Base-by-base conservation (phyloP, 345 rosid species). In the Eucalyptus caleyi region DNA sequence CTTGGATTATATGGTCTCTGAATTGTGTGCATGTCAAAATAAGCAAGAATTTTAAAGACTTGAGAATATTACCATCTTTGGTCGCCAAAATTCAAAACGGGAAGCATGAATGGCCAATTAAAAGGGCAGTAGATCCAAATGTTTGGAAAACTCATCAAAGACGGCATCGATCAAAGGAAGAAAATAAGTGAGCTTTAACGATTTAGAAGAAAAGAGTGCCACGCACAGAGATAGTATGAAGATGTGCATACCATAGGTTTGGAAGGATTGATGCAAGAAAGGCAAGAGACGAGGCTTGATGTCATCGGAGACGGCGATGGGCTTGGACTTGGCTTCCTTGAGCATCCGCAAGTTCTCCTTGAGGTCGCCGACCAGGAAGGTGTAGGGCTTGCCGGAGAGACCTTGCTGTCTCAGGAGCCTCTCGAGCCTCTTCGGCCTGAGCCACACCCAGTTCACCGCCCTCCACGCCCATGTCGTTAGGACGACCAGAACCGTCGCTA, bases 371-470 rank as follows among this genome's bases (percentile, higher is more conserved):
- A 77, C 56, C 18, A 89, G 89, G 12, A 72, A 89, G 65, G 82
- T 26, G 86, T 86, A 89, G 53, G 90, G 47, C 62, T 69, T 86
- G 26, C 90, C 90, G 10, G 67, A 62, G 62, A 89, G 90, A 24
- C 90, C 90, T 44, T 89, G 90, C 65, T 47, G 86, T 16, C 88
- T 80, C 45, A 89, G 88, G 51, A 67, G 50, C 83, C 86, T 45
- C 69, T 89, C 88, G 86, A 89, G 89, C 88, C 80, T 87, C 91
- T 89, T 89, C 23, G 91, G 91, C 32, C 87, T 69, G 32, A 89
- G 59, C 89, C 89, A 77, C 21, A 42, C 89, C 88, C 88, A 89
- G 67, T 89, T 87, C 42, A 87, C 86, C 34, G 82, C 86, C 86
- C 82, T 53, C 47, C 86, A 87, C n/a, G 80, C 87, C 51, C 40